Base-by-base conservation (phyloP, 2,329 filamentous ascomycete genomes). In the Exophiala calicioides region DNA sequence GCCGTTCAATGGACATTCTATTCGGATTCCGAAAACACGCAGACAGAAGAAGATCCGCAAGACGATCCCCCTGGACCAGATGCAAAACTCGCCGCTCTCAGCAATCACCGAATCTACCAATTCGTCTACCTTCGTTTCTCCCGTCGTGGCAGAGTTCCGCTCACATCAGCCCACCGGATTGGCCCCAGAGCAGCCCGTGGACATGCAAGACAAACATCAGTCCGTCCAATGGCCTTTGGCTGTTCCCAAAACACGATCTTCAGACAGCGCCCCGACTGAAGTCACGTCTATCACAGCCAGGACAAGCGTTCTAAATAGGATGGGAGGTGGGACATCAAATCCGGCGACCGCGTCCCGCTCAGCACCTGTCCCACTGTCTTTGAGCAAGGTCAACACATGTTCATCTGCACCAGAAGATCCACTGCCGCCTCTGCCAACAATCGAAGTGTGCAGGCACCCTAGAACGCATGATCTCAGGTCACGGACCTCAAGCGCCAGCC, bases 401-500 rank as follows among this genome's bases (percentile, higher is more conserved):
- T 66, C 68, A 23, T 47, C 53, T 5, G 60, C 58, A 21, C 68
- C 68, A 10, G 63, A 66, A 12, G 62, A 64, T 26, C 62, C 68
- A 3, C 55, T 69, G 24, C 68, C 67, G 16, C 62, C 66, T 4
- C 58, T 64, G 24, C 68, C 67, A 5, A 29, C 30, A 8, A 41
- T 44, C 3, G 30, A 45, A 16, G 20, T 27, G 20, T 33, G 39
- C 35, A 33, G 41, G 12, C 36, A 8, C 13, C 10, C 16, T 9
- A 30, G 20, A 13, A n/a, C 19, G 6, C 36, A 32, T 12, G 38
- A 34, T 13, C 15, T 27, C 7, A 48, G 19, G 29, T 8, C 27
- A 9, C 39, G 47, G 26, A 6, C 24, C 10, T 56, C 50, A 29
- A 27, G 26, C 10, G 34, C 38, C 16, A 47, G 45, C 23, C n/a